Base-by-base conservation (phyloP, 257 asterid genomes). In the Jasminum sambac region DNA sequence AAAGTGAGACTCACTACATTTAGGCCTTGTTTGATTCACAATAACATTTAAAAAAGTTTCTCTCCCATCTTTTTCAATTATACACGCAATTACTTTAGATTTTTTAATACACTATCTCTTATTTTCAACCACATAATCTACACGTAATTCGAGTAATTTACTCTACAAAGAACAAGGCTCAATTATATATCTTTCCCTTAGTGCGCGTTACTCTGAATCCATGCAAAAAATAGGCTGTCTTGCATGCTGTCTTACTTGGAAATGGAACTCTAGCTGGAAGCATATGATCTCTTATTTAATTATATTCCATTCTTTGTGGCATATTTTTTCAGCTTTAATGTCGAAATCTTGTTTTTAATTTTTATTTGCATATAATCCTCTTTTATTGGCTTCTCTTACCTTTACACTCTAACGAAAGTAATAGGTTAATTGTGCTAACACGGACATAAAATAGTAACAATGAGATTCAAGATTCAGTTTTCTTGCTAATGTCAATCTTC, bases 231-330 rank as follows among this genome's bases (percentile, higher is more conserved):
- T 95, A 98, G 98, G 99, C 55, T 87, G 83, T 85, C 97, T 95
- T 73, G n/a, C n/a, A n/a, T n/a, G 99, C 96, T 75, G 92, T 89
- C 74, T 72, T 91, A 78, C 91, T 95, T 69, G 99, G 99, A 81
- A 88, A 84, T 87, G 97, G 99, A 74, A 89, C 91, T 36, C 82
- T 91, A 46, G n/a, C n/a, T n/a, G n/a, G 96, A 95, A 95, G 98
- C 91, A 98, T 91, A 85, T 79, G 99, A 39, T 68, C 37, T 67
- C 67, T 71, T 70, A 62, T 75, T 60, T 44, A 17, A 11, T 46
- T 69, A 21, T 73, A 34, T 42, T 42, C 10, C 70, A 5, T 37
- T 34, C 39, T 64, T 74, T 74, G 41, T 11, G 42, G 46, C 25
- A 16, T 43, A 46, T 57, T 17, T 21, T 19, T 41, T 36, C 36